Conservation (phyloP, 2,329 filamentous ascomycete species). For the Ceratocystis eucalypticola region DNA sequence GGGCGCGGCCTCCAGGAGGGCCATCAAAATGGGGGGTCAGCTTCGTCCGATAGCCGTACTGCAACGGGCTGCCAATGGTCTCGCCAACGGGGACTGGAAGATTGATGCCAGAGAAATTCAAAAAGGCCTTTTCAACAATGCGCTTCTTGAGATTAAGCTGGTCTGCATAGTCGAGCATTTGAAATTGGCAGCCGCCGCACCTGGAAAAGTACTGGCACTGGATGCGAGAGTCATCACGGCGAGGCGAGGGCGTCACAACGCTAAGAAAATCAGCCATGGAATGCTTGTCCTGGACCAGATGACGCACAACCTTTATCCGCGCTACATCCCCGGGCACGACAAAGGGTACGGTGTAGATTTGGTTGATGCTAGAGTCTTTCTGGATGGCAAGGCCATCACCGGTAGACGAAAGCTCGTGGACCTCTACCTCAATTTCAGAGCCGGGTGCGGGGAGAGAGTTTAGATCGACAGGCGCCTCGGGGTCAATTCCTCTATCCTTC, state of each 20-base stretch:
- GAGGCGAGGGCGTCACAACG: constrained; percentile 56
- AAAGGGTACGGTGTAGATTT: constrained; percentile 79
- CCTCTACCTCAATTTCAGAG: constrained; percentile 67
- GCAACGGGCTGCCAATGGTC: constrained; percentile 78
- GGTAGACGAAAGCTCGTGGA: constrained; percentile 72
- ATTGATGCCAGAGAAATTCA: constrained; percentile 61
- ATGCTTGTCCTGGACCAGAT: constrained; percentile 52
- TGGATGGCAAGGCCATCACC: constrained; percentile 76
- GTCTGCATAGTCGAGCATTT: constrained; percentile 83
- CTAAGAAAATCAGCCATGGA: constrained; percentile 71
- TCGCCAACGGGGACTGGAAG: constrained; percentile 69
- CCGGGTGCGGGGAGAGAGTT: constrained; percentile 47
- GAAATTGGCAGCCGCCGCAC: constrained; percentile 91
- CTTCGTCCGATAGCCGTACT: constrained; percentile 93
- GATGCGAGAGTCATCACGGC: constrained; percentile 64
- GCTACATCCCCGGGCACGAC: constrained; percentile 72
- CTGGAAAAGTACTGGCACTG: constrained; percentile 74
- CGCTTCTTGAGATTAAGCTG: constrained; percentile 74
- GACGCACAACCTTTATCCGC: constrained; percentile 64
- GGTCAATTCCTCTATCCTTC: constrained; percentile 28
- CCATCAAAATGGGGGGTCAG: constrained; percentile 91
- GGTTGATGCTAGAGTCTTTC: constrained; percentile 34
- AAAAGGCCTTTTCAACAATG: constrained; percentile 82
- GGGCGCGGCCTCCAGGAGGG: constrained; percentile 42
- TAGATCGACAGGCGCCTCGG: constrained; percentile 24